These are phyloP conservation scores for Chlorella sp. DNA, from an alignment of 139 green algal species.

Conservation along the genomic window DNA sequence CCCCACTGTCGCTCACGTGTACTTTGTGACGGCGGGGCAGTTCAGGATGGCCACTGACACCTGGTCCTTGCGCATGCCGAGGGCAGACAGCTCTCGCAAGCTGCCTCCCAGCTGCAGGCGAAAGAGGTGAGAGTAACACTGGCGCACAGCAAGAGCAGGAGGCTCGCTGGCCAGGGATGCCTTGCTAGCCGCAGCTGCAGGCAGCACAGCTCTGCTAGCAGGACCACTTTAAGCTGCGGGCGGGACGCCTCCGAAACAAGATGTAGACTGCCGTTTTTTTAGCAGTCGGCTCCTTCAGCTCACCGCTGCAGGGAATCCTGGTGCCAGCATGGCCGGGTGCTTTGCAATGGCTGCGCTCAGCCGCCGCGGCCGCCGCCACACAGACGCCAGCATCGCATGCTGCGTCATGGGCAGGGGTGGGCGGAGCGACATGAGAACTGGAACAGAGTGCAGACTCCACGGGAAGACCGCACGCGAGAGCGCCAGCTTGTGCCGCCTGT, in stretches of 20 bases:
- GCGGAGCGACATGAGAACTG: not conserved
- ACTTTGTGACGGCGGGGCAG: not conserved
- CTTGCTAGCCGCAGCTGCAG: too few relatives aligned
- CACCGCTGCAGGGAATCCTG: slow-evolving; percentile 1
- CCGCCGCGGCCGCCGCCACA: not conserved
- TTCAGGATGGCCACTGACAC: not conserved
- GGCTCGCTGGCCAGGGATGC: too few relatives aligned
- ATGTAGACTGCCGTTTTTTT: too few relatives aligned
- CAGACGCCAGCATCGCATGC: slow-evolving; percentile 8
- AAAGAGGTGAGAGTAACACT: not conserved
- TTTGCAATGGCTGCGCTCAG: not conserved
- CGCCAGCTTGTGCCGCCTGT: not conserved
- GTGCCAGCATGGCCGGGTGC: slow-evolving; percentile 10
- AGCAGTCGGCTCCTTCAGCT: too few relatives aligned
- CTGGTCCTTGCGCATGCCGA: slow-evolving; percentile 11
- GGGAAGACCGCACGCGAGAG: not conserved
- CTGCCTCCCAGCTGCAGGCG: not conserved
- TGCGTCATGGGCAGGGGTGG: not conserved
- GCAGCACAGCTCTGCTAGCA: too few relatives aligned
- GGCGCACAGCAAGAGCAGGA: too few relatives aligned
- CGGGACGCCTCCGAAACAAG: too few relatives aligned
- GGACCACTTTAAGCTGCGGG: not conserved
- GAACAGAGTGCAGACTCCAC: not conserved
- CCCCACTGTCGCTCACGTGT: not conserved
- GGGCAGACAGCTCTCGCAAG: not conserved